These are phyloP conservation scores for Populus deltoides DNA, from an alignment of 345 rosid species.

Conservation along the genomic window DNA sequence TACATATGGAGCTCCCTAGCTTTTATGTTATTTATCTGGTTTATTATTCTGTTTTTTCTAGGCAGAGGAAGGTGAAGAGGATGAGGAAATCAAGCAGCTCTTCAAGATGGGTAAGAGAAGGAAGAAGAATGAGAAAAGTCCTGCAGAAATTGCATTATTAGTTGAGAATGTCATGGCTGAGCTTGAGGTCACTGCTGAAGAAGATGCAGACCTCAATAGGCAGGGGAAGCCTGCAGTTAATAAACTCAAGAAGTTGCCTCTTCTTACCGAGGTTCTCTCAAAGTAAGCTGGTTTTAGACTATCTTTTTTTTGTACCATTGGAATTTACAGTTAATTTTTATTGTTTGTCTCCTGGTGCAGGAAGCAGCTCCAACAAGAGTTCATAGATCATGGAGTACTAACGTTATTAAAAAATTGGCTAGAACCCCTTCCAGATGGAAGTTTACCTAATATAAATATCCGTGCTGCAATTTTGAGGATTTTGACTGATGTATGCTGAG, in stretches of 20 bases:
- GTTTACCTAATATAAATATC: constrained; percentile 90
- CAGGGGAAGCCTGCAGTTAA: constrained; percentile 86
- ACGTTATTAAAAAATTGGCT: constrained; percentile 91
- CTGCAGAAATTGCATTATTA: constrained; percentile 80
- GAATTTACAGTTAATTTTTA: neutral
- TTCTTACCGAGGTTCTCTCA: constrained; percentile 85
- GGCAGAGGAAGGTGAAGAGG: constrained; percentile 95
- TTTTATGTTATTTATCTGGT: neutral
- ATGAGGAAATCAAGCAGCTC: constrained; percentile 75
- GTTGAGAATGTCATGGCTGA: constrained; percentile 97
- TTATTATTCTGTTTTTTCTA: constrained; percentile 21
- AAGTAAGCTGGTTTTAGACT: constrained; percentile 54
- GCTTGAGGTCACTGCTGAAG: constrained; percentile 91
- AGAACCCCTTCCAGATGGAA: constrained; percentile 98
- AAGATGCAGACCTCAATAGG: constrained; percentile 83
- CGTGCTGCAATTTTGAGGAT: constrained; percentile 82
- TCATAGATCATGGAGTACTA: constrained; percentile 91
- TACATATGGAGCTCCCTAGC: neutral
- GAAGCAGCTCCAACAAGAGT: constrained; percentile 96
- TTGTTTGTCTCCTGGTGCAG: constrained; percentile 36
- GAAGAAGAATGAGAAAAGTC: constrained; percentile 82
- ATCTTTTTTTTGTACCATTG: neutral
- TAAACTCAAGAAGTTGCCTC: constrained; percentile 88
- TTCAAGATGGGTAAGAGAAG: constrained; percentile 84
- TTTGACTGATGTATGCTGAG: constrained; percentile 62